phyloP scores from a whole-genome alignment of 179 eudicot species.

The Actinidia chinensis region DNA sequence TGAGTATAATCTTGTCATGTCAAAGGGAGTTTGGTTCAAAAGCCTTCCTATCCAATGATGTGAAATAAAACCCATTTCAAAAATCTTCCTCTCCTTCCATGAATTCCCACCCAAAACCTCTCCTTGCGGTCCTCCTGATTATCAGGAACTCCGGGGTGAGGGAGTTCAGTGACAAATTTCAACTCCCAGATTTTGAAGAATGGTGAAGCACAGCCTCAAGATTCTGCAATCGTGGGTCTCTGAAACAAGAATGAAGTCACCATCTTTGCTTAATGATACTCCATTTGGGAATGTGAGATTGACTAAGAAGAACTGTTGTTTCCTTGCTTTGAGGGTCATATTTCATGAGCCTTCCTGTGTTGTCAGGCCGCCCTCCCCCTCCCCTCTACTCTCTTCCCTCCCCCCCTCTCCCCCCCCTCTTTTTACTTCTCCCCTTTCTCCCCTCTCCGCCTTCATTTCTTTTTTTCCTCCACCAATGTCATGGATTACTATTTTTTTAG shows the following conservation, averaged over 20 bases:
- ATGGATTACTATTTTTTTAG: no score
- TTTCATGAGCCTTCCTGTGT: constrained; percentile 56
- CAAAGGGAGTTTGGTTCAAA: constrained; percentile 44
- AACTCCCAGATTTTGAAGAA: constrained; percentile 33
- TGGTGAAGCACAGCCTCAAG: constrained; percentile 43
- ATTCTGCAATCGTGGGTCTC: constrained; percentile 63
- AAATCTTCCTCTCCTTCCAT: constrained; percentile 38
- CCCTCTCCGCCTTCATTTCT: no score
- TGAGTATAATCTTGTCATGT: constrained; percentile 32
- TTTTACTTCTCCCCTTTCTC: constrained; percentile 37
- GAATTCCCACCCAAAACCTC: constrained; percentile 77
- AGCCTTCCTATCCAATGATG: constrained; percentile 46
- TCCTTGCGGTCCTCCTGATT: constrained; percentile 54
- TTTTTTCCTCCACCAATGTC: no score
- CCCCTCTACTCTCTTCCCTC: no score
- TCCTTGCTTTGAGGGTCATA: constrained; percentile 47
- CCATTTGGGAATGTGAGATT: constrained; percentile 77
- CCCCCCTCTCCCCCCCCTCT: no score
- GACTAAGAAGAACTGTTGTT: constrained; percentile 39
- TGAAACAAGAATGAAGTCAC: constrained; percentile 50
- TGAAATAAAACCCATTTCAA: constrained; percentile 46
- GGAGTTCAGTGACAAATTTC: constrained; percentile 49
- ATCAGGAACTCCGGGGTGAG: constrained; percentile 76
- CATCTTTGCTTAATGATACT: constrained; percentile 53
- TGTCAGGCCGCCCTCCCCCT: no score